phyloP scores from a whole-genome alignment of 441 rosid genomes.

The Euphorbia celastroides region DNA sequence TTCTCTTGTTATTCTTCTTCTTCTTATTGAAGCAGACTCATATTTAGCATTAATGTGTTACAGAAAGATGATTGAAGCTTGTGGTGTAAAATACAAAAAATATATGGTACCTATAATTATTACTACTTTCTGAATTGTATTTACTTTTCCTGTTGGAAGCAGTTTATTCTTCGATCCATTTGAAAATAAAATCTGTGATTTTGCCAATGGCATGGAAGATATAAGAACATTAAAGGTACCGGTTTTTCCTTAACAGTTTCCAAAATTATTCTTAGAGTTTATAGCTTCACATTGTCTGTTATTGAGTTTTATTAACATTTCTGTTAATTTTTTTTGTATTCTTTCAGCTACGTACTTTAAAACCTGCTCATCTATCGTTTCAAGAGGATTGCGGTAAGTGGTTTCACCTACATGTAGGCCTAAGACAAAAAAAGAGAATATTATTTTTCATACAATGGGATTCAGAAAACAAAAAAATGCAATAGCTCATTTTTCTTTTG shows the following conservation, averaged over 20 bases:
- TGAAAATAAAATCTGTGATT: slow-evolving; percentile 59
- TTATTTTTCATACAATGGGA: neutral
- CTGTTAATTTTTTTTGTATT: slow-evolving; percentile 1
- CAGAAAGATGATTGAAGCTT: no score
- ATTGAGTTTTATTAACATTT: slow-evolving; percentile 10
- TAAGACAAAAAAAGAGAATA: neutral
- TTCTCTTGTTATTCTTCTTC: slow-evolving; percentile 24
- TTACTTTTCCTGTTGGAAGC: slow-evolving; percentile 28
- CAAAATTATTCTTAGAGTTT: no score
- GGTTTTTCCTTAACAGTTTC: slow-evolving; percentile 17
- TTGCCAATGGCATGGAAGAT: slow-evolving; percentile 65
- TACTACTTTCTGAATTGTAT: slow-evolving; percentile 18
- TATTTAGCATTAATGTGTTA: neutral
- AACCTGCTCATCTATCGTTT: slow-evolving; percentile 74
- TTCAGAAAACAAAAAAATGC: neutral
- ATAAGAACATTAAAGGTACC: slow-evolving; percentile 66
- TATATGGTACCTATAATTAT: neutral
- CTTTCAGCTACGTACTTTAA: slow-evolving; percentile 68
- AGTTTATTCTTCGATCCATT: slow-evolving; percentile 85
- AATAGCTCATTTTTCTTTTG: neutral
- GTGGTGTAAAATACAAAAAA: neutral
- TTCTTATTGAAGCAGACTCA: neutral
- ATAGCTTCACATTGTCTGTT: slow-evolving; percentile 12
- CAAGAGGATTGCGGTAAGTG: slow-evolving; percentile 82
- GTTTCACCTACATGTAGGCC: slow-evolving; percentile 20